Evolutionary conservation across 495 filamentous ascomycete species (phyloP), one percentile per base, ranked within the genome.

Genomic region (Tetracladium setigerum): DNA sequence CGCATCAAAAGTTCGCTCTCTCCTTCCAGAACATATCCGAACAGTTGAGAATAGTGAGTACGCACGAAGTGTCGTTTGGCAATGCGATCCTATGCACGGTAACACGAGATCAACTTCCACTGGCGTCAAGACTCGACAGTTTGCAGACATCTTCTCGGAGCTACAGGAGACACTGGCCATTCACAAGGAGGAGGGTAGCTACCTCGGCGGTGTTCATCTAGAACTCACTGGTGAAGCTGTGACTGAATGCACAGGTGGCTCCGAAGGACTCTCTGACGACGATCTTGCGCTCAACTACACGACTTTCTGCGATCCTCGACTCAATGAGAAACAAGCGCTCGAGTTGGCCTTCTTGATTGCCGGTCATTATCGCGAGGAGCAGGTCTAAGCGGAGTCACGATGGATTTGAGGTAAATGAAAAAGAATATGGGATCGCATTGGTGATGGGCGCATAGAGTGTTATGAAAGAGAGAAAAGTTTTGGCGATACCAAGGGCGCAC

Each of bases 41-140:
- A 87, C 87, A 37, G 92, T 98, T 15, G 81, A 89, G 57, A 63
- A 66, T 52, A 73, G 68, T 57, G 75, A 70, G 52, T 86, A 84
- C 44, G 75, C 74, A 1, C 81, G 91, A 62, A 60, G 78, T 16
- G 89, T 95, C 12, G 88, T 98, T 52, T 98, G 92, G 92, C 88
- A 95, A 64, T 95, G 89, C 66, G 92, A 98, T 65, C 92, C 92
- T 10, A 97, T 97, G 94, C 92, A 98, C 68, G 92, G 92, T 33
- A 89, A 89, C 64, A 87, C 83, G 16, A 70, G 70, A 44, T 74
- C 79, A 15, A 89, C 88, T 0, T 69, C 80, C 0, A 70, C 74
- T 0, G 82, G 81, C 8, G 74, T 95, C 61, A 98, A 98, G 71
- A 98, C 92, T 2, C 76, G 94, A 2, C 79, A 83, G 42, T 97